Conservation (phyloP, 129 eudicot species). For the Flaveria ramosissima region DNA sequence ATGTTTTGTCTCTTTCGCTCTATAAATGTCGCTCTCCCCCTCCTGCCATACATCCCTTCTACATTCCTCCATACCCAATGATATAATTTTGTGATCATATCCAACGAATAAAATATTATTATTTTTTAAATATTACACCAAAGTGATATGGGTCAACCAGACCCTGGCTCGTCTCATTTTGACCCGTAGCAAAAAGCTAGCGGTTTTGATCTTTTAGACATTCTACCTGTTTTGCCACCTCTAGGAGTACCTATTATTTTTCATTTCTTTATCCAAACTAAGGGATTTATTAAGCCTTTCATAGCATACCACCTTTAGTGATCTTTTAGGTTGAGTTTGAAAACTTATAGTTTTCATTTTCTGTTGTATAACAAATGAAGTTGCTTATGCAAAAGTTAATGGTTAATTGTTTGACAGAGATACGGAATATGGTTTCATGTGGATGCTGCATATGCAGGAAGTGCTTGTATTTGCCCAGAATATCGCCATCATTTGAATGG, state of each 20-base stretch:
- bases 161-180: neutral
- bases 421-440: slow-evolving; percentile 85
- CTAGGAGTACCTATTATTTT: neutral
- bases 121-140: neutral
- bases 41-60: neutral
- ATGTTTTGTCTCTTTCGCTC: neutral
- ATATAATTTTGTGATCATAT: neutral
- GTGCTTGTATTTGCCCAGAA: slow-evolving; percentile 96
- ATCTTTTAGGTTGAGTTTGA: neutral
- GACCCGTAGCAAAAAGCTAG: neutral
- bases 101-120: neutral
- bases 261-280: neutral
- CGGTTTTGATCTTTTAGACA: neutral
- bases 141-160: neutral
- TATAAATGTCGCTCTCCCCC: neutral
- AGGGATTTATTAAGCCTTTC: neutral
- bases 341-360: neutral
- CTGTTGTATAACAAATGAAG: slow-evolving; percentile 2
- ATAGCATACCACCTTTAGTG: neutral
- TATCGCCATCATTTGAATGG: slow-evolving; percentile 80
- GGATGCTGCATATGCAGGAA: slow-evolving; percentile 99
- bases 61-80: neutral
- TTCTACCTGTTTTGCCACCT: neutral
- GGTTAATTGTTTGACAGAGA: slow-evolving; percentile 48
- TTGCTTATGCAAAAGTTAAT: slow-evolving; percentile 20